phyloP scores from a whole-genome alignment of 2,329 filamentous ascomycete species.

The Balansia obtecta region DNA sequence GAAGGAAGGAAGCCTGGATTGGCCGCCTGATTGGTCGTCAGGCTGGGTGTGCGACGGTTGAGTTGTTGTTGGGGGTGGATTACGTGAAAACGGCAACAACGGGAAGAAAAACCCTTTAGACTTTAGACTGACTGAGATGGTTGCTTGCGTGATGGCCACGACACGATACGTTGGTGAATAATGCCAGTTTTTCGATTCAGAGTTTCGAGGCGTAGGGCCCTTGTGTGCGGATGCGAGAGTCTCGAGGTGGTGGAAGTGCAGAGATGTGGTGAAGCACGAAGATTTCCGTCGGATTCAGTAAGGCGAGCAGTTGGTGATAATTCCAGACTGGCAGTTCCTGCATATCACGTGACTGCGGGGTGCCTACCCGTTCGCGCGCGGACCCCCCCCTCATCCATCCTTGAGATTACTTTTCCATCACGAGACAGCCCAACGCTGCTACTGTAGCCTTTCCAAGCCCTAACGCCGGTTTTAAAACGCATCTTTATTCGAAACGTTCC shows the following conservation, averaged over 20 bases:
- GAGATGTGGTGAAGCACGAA: constrained; percentile 3
- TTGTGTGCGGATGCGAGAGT: constrained; percentile 9
- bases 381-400: too few relatives aligned
- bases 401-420: too few relatives aligned
- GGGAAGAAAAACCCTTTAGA: constrained; percentile 1
- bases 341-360: constrained; percentile 24
- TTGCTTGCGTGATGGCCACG: background rate
- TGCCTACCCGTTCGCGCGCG: too few relatives aligned
- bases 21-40: background rate
- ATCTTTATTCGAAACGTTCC: too few relatives aligned
- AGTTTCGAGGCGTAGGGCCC: constrained; percentile 8
- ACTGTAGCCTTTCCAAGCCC: too few relatives aligned
- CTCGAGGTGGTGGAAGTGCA: constrained; percentile 5
- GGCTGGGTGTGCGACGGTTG: background rate
- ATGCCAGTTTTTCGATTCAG: background rate
- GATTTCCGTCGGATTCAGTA: constrained; percentile 2
- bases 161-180: background rate
- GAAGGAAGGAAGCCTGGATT: constrained; percentile 1
- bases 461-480: too few relatives aligned
- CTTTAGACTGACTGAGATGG: background rate
- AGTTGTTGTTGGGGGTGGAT: constrained; percentile 1
- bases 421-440: too few relatives aligned
- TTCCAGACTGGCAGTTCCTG: constrained; percentile 11
- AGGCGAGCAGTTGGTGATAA: constrained; percentile 13
- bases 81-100: constrained; percentile 2